These are phyloP conservation scores for Urtica urens DNA, from an alignment of 306 rosid genomes.

Conservation along the genomic window DNA sequence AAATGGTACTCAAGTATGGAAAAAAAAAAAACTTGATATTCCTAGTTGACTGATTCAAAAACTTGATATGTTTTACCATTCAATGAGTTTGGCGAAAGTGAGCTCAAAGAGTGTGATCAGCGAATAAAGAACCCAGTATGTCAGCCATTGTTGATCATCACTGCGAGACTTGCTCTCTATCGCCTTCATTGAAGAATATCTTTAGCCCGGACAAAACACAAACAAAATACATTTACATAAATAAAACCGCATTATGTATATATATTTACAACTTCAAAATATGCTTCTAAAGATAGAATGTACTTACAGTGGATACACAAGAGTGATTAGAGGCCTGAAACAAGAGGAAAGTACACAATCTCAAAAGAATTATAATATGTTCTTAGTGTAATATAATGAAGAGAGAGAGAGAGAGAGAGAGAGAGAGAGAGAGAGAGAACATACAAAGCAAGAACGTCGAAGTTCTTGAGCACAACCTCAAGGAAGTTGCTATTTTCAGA, in stretches of 20 bases:
- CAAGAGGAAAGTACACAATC: neutral
- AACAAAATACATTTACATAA: neutral
- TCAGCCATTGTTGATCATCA: slow-evolving; percentile 95
- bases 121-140: slow-evolving; percentile 93
- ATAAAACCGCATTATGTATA: neutral
- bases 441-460: slow-evolving; percentile 86
- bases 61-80: slow-evolving; percentile 51
- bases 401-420: neutral
- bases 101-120: slow-evolving; percentile 80
- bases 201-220: slow-evolving; percentile 1
- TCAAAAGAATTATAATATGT: too few relatives aligned
- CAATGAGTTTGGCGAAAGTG: slow-evolving; percentile 76
- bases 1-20: too few relatives aligned
- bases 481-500: slow-evolving; percentile 41
- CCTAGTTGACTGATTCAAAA: too few relatives aligned
- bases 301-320: slow-evolving; percentile 87
- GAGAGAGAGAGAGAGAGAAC: slow-evolving; percentile 1
- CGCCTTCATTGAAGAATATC: slow-evolving; percentile 77
- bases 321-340: slow-evolving; percentile 70
- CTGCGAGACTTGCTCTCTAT: slow-evolving; percentile 64
- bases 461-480: slow-evolving; percentile 67
- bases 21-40: too few relatives aligned
- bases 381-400: neutral
- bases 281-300: neutral
- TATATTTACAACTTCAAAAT: neutral